Percentiles rank a stretch among this genome's conserved stretches.
Evolutionary conservation across 2,329 filamentous ascomycete genomes (phyloP).

Genomic region (Paecilomyces formosus): DNA sequence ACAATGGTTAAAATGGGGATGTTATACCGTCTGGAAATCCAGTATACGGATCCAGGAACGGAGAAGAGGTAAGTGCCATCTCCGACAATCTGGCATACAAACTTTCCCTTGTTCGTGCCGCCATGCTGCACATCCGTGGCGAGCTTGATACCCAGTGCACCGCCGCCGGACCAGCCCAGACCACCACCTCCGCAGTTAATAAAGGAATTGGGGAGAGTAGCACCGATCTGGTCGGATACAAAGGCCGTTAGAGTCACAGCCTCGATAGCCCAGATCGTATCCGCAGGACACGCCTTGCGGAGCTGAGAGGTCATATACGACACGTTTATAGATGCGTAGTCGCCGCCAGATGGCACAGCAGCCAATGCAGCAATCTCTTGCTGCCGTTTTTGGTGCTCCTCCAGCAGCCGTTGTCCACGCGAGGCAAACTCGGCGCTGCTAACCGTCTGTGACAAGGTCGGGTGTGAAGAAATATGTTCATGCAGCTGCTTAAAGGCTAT

Average conservation of each 20-base stretch:
- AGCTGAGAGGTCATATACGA: slow-evolving; percentile 51
- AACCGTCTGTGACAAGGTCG: slow-evolving; percentile 37
- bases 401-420: slow-evolving; percentile 50
- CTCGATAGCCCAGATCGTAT: slow-evolving; percentile 71
- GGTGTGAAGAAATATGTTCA: slow-evolving; percentile 47
- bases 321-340: slow-evolving; percentile 56
- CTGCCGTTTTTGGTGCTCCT: slow-evolving; percentile 53
- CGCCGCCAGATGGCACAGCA: slow-evolving; percentile 44
- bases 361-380: slow-evolving; percentile 51
- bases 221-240: slow-evolving; percentile 64
- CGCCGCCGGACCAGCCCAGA: slow-evolving; percentile 73
- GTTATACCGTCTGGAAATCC: slow-evolving; percentile 59
- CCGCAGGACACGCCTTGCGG: slow-evolving; percentile 49
- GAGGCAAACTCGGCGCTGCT: slow-evolving; percentile 31
- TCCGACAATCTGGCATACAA: slow-evolving; percentile 58
- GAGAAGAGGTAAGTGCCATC: slow-evolving; percentile 62
- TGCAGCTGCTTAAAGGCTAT: slow-evolving; percentile 63
- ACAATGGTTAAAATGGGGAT: slow-evolving; percentile 62
- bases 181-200: slow-evolving; percentile 77
- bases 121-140: slow-evolving; percentile 50
- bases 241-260: slow-evolving; percentile 65
- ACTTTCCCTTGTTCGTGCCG: slow-evolving; percentile 46
- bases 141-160: slow-evolving; percentile 67
- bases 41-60: slow-evolving; percentile 59
- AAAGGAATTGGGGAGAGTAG: slow-evolving; percentile 62